Base-by-base conservation (phyloP, 2,329 filamentous ascomycete genomes). In the Bretziella fagacearum region DNA sequence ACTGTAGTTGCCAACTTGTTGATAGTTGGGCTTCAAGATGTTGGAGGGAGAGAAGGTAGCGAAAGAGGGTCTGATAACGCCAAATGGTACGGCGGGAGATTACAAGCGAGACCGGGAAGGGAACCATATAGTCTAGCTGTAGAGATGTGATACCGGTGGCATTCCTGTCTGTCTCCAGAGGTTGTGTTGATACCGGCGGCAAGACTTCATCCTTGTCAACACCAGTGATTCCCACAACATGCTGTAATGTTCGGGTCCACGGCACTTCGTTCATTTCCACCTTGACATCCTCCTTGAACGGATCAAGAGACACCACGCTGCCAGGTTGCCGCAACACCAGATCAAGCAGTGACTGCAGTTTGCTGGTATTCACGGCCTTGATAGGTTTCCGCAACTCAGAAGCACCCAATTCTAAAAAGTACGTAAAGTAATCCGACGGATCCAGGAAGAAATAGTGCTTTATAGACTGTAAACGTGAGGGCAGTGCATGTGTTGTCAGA, bases 371-470 rank as follows among this genome's bases (percentile, higher is more conserved):
- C 62, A 96, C 86, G 46, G 73, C 73, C 59, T 85, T 85, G 50
- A 87, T 84, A 26, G 83, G 81, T 59, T 95, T 95, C 56, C 84
- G 82, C 50, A 98, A 70, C 63, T 98, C 91, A 1, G 86, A 87
- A 25, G 82, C 72, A 47, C 85, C 79, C 17, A 98, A 77, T 59
- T 98, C 91, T 51, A 98, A 77, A 61, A 98, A 98, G 63, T 96
- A 93, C 2, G 86, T 86, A 62, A 98, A 96, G 66, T 94, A 98
- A 61, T 98, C 91, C 27, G 91, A 95, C 6, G 87, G 82, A 56
- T 96, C 89, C 52, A 98, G 78, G 69, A 98, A 98, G 68, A 96
- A 98, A 66, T 98, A 98, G 63, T 98, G 91, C 61, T 98, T 98
- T 32, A 98, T 69, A 11, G 89, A 96, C 39, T 81, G 77, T 48